These are phyloP conservation scores for Ogataea neopini DNA, from an alignment of 805 yeast species.

Conservation along the genomic window DNA sequence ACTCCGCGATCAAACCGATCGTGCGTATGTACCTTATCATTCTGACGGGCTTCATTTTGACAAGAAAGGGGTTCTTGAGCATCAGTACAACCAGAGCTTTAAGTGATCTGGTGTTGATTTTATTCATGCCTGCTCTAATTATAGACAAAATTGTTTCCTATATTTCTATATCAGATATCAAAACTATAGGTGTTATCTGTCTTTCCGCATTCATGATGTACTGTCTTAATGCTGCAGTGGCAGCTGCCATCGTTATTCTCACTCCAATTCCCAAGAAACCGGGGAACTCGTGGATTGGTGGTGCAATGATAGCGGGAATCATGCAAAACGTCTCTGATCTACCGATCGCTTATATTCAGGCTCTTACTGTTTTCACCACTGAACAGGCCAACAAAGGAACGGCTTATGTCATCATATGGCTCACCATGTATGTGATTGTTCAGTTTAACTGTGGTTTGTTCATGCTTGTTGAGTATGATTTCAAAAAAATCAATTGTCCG, in stretches of 20 bases:
- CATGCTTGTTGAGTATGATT: constrained; percentile 51
- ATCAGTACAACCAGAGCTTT: constrained; percentile 64
- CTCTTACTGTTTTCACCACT: constrained; percentile 47
- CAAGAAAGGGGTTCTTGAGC: constrained; percentile 56
- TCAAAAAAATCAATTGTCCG: constrained; percentile 34
- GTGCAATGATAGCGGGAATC: constrained; percentile 66
- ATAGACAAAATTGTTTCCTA: constrained; percentile 63
- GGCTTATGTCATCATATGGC: constrained; percentile 58
- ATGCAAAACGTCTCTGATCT: constrained; percentile 76
- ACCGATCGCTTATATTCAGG: constrained; percentile 76
- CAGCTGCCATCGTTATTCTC: constrained; percentile 35
- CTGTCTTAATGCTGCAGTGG: constrained; percentile 48
- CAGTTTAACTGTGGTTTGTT: constrained; percentile 57
- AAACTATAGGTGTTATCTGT: constrained; percentile 65
- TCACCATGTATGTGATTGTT: constrained; percentile 50
- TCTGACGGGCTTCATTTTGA: constrained; percentile 61
- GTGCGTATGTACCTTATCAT: constrained; percentile 73
- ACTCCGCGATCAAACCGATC: constrained; percentile 70
- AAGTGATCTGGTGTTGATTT: constrained; percentile 60
- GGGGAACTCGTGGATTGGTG: constrained; percentile 61
- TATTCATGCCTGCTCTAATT: constrained; percentile 66
- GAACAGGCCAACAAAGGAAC: constrained; percentile 37
- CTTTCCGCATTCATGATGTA: constrained; percentile 53
- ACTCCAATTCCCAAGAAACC: constrained; percentile 52
- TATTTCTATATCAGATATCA: constrained; percentile 63